These are phyloP conservation scores for Eucalyptus erythrocorys DNA, from an alignment of 345 rosid species.

Conservation along the genomic window DNA sequence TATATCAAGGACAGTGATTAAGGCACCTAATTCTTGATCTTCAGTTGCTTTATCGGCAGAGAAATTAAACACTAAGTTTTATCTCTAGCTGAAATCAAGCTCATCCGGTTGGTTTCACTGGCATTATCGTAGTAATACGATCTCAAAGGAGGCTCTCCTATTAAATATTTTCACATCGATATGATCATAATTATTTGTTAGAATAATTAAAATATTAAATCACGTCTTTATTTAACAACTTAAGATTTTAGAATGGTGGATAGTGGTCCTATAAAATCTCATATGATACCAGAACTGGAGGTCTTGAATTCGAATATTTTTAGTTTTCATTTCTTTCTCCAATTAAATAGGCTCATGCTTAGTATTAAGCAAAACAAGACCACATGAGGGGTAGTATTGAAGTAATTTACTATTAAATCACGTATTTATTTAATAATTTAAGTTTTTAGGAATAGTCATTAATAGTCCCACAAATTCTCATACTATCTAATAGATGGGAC, in stretches of 20 bases:
- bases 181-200: background rate
- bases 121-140: background rate
- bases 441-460: too few relatives aligned
- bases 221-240: fast-evolving
- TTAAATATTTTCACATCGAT: background rate
- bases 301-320: fast-evolving
- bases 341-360: too few relatives aligned
- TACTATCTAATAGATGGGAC: background rate
- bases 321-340: too few relatives aligned
- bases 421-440: too few relatives aligned
- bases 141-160: background rate
- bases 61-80: background rate
- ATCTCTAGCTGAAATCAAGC: background rate
- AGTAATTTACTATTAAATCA: too few relatives aligned
- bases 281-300: too few relatives aligned
- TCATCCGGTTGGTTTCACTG: background rate
- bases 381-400: too few relatives aligned
- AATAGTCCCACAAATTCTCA: too few relatives aligned
- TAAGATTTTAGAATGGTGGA: too few relatives aligned
- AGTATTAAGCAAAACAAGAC: too few relatives aligned
- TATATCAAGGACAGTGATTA: background rate
- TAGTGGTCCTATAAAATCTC: fast-evolving
- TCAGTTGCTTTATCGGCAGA: background rate
- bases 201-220: too few relatives aligned
- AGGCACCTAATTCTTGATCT: background rate